Percentiles rank a stretch among this genome's conserved stretches.
Conservation (phyloP, 2,329 filamentous ascomycete genomes). For the Fusarium algeriense region DNA sequence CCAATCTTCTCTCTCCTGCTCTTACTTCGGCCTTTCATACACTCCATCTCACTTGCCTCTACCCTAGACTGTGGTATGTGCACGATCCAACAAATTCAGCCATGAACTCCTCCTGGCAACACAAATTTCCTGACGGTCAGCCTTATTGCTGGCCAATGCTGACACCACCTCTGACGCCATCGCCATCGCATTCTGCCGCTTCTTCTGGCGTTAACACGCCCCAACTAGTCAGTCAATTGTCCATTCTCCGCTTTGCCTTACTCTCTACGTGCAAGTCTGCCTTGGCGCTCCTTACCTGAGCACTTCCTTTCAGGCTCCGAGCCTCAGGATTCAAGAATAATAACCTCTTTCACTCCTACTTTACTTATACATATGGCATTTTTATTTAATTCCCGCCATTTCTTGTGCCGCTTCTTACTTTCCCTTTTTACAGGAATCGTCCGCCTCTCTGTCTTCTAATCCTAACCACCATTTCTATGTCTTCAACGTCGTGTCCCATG, state of each 20-base stretch:
- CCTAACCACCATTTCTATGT: background rate
- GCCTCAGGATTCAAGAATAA: background rate
- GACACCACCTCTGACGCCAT: background rate
- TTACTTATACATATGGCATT: background rate
- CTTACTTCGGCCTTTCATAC: background rate
- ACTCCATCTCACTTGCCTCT: background rate
- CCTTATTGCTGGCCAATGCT: background rate
- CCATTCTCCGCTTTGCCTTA: background rate
- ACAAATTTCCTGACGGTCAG: background rate
- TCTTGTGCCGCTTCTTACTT: background rate
- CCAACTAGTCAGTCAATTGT: background rate
- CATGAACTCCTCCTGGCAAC: background rate
- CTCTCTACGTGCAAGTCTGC: background rate
- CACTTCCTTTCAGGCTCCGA: background rate
- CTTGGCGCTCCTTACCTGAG: background rate
- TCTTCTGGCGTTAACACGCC: background rate
- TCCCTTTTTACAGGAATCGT: background rate
- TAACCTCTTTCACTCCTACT: background rate
- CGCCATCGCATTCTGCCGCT: background rate
- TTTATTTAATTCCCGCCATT: background rate
- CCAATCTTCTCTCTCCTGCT: background rate
- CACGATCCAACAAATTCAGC: background rate
- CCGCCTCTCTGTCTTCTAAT: background rate
- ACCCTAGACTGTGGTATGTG: background rate
- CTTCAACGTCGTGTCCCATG: background rate